Evolutionary conservation across 768 basidiomycete species (phyloP).

Genomic region (Lentinula guzmanii): DNA sequence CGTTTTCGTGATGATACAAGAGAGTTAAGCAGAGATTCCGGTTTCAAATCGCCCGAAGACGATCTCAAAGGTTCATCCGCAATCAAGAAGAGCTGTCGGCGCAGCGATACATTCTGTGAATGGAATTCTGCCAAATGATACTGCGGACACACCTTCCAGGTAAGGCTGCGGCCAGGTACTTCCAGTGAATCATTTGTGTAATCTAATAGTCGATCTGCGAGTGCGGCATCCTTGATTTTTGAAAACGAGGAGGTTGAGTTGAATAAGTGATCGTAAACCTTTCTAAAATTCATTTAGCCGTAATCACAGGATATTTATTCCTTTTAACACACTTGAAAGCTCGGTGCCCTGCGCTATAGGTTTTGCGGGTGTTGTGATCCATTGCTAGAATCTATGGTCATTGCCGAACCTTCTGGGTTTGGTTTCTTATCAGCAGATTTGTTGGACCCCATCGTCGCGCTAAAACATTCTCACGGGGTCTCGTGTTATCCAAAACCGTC

Average conservation of each 20-base stretch:
- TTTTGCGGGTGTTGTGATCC: not conserved
- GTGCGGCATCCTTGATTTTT: conserved; percentile 61
- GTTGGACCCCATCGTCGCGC: too few relatives aligned
- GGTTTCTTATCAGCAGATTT: too few relatives aligned
- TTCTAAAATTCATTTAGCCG: not conserved
- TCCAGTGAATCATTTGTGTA: conserved; percentile 34
- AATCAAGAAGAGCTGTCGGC: conserved; percentile 58
- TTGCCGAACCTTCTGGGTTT: too few relatives aligned
- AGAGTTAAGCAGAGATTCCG: conserved; percentile 29
- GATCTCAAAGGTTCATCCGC: conserved; percentile 60
- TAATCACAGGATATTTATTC: not conserved
- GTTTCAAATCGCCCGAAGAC: conserved; percentile 30
- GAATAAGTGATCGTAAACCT: conserved; percentile 32
- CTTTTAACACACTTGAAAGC: not conserved
- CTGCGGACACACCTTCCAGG: conserved; percentile 65
- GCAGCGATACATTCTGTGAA: conserved; percentile 14
- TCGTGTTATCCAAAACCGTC: too few relatives aligned
- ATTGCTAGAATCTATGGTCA: not conserved
- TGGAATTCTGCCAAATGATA: conserved; percentile 3
- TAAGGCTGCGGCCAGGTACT: conserved; percentile 71
- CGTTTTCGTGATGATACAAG: conserved; percentile 46
- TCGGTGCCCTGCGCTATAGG: not conserved
- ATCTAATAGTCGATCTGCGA: conserved; percentile 54
- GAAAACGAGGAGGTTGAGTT: conserved; percentile 47
- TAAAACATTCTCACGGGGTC: too few relatives aligned